phyloP scores from a whole-genome alignment of 305 asterid species.

The Salvia sclarea region DNA sequence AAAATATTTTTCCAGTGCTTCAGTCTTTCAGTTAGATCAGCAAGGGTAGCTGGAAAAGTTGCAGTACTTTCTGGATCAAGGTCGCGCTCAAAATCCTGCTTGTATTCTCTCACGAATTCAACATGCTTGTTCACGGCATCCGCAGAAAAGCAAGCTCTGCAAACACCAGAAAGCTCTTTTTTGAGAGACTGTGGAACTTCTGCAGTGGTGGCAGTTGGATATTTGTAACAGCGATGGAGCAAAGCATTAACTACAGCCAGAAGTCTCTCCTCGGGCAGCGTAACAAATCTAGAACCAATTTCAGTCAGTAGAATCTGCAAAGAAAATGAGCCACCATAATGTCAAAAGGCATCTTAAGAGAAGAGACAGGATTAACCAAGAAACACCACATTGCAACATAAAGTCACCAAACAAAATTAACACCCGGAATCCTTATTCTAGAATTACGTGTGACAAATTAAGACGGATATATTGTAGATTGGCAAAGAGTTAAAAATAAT shows the following conservation, averaged over 20 bases:
- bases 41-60: conserved; percentile 92
- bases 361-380: conserved; percentile 19
- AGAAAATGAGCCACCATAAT: conserved; percentile 19
- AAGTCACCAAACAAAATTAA: conserved; percentile 20
- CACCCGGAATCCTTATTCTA: conserved; percentile 14
- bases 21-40: conserved; percentile 90
- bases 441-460: conserved; percentile 18
- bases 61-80: conserved; percentile 98
- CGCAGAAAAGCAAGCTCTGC: conserved; percentile 98
- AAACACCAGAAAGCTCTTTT: conserved; percentile 99
- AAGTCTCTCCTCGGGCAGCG: conserved; percentile 97
- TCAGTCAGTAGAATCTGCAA: conserved; percentile 90
- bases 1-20: conserved; percentile 98
- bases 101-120: conserved; percentile 96
- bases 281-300: conserved; percentile 94
- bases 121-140: conserved; percentile 99
- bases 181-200: conserved; percentile 98
- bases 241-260: conserved; percentile 98
- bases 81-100: conserved; percentile 96
- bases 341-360: conserved; percentile 16
- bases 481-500: conserved; percentile 14
- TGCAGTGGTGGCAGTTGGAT: conserved; percentile 98
- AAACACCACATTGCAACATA: conserved; percentile 17
- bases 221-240: conserved; percentile 99
- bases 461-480: not conserved